phyloP scores from a whole-genome alignment of 2,329 filamentous ascomycete genomes.

The Simplicillium aogashimaense region DNA sequence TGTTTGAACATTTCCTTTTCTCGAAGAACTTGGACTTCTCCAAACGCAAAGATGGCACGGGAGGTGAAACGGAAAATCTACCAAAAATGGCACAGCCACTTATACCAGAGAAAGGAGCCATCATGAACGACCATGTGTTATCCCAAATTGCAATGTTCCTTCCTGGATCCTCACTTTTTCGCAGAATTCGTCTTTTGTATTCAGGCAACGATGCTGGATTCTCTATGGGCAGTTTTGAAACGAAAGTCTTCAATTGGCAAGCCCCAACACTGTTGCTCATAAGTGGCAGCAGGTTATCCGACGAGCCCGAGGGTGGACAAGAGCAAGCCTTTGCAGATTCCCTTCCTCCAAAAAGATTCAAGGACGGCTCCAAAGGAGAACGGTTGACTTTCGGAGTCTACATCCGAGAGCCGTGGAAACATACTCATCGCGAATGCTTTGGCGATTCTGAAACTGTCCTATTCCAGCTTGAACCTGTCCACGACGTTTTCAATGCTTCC shows the following conservation, averaged over 20 bases:
- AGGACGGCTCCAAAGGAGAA: slow-evolving; percentile 36
- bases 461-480: slow-evolving; percentile 62
- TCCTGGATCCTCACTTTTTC: slow-evolving; percentile 53
- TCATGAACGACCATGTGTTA: slow-evolving; percentile 53
- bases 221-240: slow-evolving; percentile 67
- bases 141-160: slow-evolving; percentile 68
- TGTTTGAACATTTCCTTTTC: slow-evolving; percentile 70
- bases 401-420: slow-evolving; percentile 57
- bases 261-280: slow-evolving; percentile 66
- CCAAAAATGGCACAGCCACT: slow-evolving; percentile 33
- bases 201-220: slow-evolving; percentile 63
- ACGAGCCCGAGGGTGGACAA: slow-evolving; percentile 36
- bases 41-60: slow-evolving; percentile 30
- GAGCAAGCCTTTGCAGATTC: slow-evolving; percentile 49
- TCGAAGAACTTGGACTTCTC: slow-evolving; percentile 61
- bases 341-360: slow-evolving; percentile 52
- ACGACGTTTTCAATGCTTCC: slow-evolving; percentile 62
- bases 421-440: slow-evolving; percentile 59
- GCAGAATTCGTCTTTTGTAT: slow-evolving; percentile 56
- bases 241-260: slow-evolving; percentile 67
- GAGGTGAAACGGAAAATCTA: slow-evolving; percentile 8
- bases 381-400: slow-evolving; percentile 59
- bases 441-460: slow-evolving; percentile 52
- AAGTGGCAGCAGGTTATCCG: slow-evolving; percentile 49
- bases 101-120: slow-evolving; percentile 42